These are phyloP conservation scores for Geum urbanum DNA, from an alignment of 306 rosid genomes.

Conservation along the genomic window DNA sequence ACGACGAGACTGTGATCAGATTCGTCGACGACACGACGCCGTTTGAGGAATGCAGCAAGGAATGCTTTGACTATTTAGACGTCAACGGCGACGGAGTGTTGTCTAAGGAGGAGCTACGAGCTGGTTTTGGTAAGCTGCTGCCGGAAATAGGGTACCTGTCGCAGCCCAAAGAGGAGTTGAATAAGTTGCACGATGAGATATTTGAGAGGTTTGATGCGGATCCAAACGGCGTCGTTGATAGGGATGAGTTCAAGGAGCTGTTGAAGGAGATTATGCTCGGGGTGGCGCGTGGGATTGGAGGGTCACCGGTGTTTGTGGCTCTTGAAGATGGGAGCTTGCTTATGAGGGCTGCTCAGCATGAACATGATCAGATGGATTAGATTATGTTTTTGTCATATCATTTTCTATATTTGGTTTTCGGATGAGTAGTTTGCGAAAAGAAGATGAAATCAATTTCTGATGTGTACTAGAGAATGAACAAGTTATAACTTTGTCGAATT, in stretches of 20 bases:
- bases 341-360: slow-evolving; percentile 50
- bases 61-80: slow-evolving; percentile 40
- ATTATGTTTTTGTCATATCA: too few species aligned
- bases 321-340: slow-evolving; percentile 51
- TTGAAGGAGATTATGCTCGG: slow-evolving; percentile 58
- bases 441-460: neutral
- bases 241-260: slow-evolving; percentile 34
- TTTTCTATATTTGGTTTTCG: neutral
- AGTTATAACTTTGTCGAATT: neutral
- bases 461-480: neutral
- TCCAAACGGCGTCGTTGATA: slow-evolving; percentile 36
- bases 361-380: slow-evolving; percentile 18
- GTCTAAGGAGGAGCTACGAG: slow-evolving; percentile 36
- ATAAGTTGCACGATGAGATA: slow-evolving; percentile 15
- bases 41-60: slow-evolving; percentile 37
- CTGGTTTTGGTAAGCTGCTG: slow-evolving; percentile 29
- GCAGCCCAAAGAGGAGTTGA: slow-evolving; percentile 21
- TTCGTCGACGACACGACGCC: slow-evolving; percentile 35
- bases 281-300: slow-evolving; percentile 54
- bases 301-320: slow-evolving; percentile 47
- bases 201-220: slow-evolving; percentile 50
- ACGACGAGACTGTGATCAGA: slow-evolving; percentile 32
- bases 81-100: slow-evolving; percentile 38
- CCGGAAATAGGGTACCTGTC: slow-evolving; percentile 37
- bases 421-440: neutral